phyloP scores from a whole-genome alignment of 768 basidiomycete genomes.

The Neoboletus brunneissimus region DNA sequence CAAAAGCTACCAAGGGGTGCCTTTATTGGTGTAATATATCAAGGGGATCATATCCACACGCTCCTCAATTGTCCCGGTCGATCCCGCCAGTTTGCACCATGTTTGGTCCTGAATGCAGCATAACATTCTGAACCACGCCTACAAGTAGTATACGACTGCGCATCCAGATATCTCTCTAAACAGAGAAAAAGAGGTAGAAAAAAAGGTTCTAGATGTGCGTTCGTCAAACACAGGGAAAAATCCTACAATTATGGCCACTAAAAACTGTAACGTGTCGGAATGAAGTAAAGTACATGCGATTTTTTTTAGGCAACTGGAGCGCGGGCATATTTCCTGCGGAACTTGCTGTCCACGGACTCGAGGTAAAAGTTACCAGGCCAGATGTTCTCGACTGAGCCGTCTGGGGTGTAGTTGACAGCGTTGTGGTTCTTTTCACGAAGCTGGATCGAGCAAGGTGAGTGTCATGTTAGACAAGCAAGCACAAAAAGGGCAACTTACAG shows the following conservation, averaged over 20 bases:
- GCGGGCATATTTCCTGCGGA: constrained; percentile 81
- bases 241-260: not conserved
- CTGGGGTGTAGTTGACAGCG: constrained; percentile 76
- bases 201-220: constrained; percentile 11
- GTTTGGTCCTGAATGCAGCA: not conserved
- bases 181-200: not conserved
- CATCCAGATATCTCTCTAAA: constrained; percentile 8
- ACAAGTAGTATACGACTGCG: constrained; percentile 6
- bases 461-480: not conserved
- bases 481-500: constrained; percentile 41
- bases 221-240: not conserved
- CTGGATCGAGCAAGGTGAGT: constrained; percentile 39
- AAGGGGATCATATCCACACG: not conserved
- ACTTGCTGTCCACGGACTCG: constrained; percentile 83
- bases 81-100: not conserved
- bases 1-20: no score
- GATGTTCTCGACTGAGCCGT: constrained; percentile 86
- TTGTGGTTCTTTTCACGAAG: constrained; percentile 98
- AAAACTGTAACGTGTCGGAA: not conserved
- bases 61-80: not conserved
- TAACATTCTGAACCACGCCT: not conserved
- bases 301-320: constrained; percentile 30
- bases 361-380: constrained; percentile 96
- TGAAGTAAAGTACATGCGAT: constrained; percentile 2
- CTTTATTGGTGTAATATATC: not conserved